phyloP scores from a whole-genome alignment of 805 yeast genomes.

The Ogataea nakhonphanomensis region DNA sequence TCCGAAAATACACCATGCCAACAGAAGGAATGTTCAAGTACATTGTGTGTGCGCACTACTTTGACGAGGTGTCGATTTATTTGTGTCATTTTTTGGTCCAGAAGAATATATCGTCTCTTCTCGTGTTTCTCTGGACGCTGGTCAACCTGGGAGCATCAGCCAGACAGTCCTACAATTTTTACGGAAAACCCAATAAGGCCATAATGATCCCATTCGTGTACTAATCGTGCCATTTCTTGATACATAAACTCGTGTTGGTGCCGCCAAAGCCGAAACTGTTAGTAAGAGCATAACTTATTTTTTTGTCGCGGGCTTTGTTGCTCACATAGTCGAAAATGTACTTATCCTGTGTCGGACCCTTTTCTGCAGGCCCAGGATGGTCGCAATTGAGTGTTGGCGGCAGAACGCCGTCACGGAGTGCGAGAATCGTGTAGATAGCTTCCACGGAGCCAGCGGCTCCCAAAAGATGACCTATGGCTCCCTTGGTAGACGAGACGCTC shows the following conservation, averaged over 20 bases:
- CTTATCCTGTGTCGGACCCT: conserved; percentile 30
- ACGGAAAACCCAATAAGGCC: conserved; percentile 28
- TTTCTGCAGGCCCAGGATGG: conserved; percentile 43
- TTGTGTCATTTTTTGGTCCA: conserved; percentile 26
- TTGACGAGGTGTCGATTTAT: conserved; percentile 63
- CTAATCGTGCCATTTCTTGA: conserved; percentile 31
- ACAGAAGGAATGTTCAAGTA: conserved; percentile 43
- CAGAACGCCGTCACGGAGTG: conserved; percentile 51
- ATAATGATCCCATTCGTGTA: conserved; percentile 32
- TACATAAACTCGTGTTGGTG: conserved; percentile 74
- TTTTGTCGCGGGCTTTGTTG: conserved; percentile 35
- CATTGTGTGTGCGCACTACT: conserved; percentile 66
- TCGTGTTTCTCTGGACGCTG: conserved; percentile 37
- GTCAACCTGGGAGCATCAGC: conserved; percentile 56
- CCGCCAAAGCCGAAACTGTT: conserved; percentile 99
- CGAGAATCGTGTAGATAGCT: conserved; percentile 70
- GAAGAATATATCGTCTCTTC: conserved; percentile 18
- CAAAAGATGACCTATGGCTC: conserved; percentile 87
- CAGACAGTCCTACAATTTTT: conserved; percentile 47
- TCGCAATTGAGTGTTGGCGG: conserved; percentile 84
- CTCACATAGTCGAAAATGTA: conserved; percentile 59
- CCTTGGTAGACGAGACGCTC: conserved; percentile 78
- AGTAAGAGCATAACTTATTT: conserved; percentile 60
- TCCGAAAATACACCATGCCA: conserved; percentile 59
- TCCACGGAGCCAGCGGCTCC: conserved; percentile 98